These are phyloP conservation scores for Gracilaria caudata DNA, from an alignment of 23 red algal genomes.

Conservation along the genomic window DNA sequence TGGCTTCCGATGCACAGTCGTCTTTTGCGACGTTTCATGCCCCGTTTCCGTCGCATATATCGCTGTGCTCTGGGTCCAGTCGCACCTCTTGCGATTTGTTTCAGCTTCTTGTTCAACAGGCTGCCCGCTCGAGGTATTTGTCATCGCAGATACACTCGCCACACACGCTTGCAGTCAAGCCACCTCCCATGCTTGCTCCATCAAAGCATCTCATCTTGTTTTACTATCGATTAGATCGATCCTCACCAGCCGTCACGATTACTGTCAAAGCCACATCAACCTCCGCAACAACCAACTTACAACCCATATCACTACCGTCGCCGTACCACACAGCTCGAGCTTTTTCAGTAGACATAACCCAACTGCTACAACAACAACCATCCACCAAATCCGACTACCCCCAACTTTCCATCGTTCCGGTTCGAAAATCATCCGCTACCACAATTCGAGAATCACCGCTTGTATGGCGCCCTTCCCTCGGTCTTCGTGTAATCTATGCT, in stretches of 20 bases:
- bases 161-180: neutral
- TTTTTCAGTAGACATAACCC: conserved; percentile 12
- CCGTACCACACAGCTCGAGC: conserved; percentile 2
- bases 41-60: neutral
- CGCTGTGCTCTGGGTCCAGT: neutral
- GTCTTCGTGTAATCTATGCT: conserved; percentile 23
- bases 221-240: conserved; percentile 18
- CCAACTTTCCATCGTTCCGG: conserved; percentile 11
- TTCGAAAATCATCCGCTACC: neutral
- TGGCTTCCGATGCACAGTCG: neutral
- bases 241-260: neutral
- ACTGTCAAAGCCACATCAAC: conserved; percentile 2
- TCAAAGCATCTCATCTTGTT: conserved; percentile 32
- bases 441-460: neutral
- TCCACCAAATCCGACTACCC: neutral
- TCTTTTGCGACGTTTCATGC: neutral
- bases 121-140: neutral
- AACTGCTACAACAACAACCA: neutral
- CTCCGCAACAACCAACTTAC: neutral
- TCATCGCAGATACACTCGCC: neutral
- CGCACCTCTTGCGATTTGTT: neutral
- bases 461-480: conserved; percentile 13
- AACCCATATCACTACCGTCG: neutral
- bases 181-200: neutral
- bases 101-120: neutral